Base-by-base conservation (phyloP, 2,329 filamentous ascomycete species). In the Fusarium siculi region DNA sequence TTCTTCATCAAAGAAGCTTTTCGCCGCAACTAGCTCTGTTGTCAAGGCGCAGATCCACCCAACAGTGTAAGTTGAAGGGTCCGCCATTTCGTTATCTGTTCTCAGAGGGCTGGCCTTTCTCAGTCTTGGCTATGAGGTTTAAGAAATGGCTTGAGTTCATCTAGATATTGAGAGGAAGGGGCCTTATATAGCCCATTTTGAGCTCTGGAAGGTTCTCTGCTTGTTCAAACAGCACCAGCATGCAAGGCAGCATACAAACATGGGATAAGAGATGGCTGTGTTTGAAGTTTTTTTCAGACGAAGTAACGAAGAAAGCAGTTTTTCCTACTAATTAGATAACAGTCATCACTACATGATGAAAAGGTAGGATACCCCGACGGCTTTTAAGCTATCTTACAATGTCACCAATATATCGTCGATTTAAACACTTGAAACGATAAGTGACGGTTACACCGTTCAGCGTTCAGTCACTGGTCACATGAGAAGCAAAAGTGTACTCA, bases 121-220 rank as follows among this genome's bases (percentile, higher is more conserved):
- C 9, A 2, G 18, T 16, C 12, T 28, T 11, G 0, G 8, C 0
- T 12, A 16, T 28, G 9, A 21, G 14, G 18, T 18, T 3, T 4
- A 9, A 39, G 9, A n/a, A 37, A 2, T 12, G 12, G 2, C 5
- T 53, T 39, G 34, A 37, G 5, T 25, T 15, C 9, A 16, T 0
- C 7, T 14, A 1, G n/a, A 2, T 7, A 2, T 9, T 18, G 14
- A 14, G 19, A 37, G 4, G 10, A 16, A 14, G 3, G 2, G 12
- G 23, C 1, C 1, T n/a, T 39, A 37, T 28, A 39, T 28, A 28
- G 19, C 2, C 10, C 14, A 37, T 9, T 3, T 2, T 16, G 23
- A 25, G 5, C 32, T 39, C 34, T n/a, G 5, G 34, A 28, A 39
- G 50, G 10, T 28, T 37, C 34, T 28, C 14, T 18, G 14, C 10